Percentiles rank a stretch among this genome's conserved stretches.
Conservation (phyloP, 805 yeast species). For the Zygosaccharomyces pseudorouxii region DNA sequence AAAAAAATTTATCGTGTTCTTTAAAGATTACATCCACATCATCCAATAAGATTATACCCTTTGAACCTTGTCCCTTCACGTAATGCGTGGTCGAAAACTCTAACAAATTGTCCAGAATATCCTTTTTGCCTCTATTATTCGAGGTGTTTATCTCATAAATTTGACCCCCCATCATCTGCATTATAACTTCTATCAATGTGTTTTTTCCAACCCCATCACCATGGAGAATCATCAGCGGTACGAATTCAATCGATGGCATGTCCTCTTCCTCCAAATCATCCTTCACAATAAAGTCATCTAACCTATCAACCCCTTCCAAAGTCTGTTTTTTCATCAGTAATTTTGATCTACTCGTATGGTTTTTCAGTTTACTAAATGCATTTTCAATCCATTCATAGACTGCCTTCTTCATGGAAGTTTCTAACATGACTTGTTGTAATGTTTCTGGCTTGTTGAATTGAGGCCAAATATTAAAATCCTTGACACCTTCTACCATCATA, state of each 20-base stretch:
- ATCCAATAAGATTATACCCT: slow-evolving; percentile 73
- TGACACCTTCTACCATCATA: slow-evolving; percentile 4
- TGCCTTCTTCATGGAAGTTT: slow-evolving; percentile 16
- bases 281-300: slow-evolving; percentile 36
- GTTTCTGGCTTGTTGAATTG: slow-evolving; percentile 30
- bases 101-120: slow-evolving; percentile 55
- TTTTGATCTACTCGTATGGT: slow-evolving; percentile 34
- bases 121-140: slow-evolving; percentile 67
- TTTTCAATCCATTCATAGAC: slow-evolving; percentile 33
- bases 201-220: slow-evolving; percentile 84
- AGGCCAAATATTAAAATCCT: slow-evolving; percentile 26
- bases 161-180: slow-evolving; percentile 58
- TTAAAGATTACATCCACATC: slow-evolving; percentile 81
- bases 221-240: slow-evolving; percentile 58
- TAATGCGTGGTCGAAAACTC: slow-evolving; percentile 83
- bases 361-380: slow-evolving; percentile 36
- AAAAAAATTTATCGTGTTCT: slow-evolving; percentile 70
- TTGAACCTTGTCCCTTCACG: slow-evolving; percentile 49
- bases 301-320: slow-evolving; percentile 20
- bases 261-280: slow-evolving; percentile 27
- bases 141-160: slow-evolving; percentile 79
- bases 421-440: slow-evolving; percentile 31
- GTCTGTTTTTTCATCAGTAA: slow-evolving; percentile 26
- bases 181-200: slow-evolving; percentile 61
- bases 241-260: slow-evolving; percentile 36